Evolutionary conservation across 208 protist genomes (phyloP).

Genomic region (Cochliopodium minus): DNA sequence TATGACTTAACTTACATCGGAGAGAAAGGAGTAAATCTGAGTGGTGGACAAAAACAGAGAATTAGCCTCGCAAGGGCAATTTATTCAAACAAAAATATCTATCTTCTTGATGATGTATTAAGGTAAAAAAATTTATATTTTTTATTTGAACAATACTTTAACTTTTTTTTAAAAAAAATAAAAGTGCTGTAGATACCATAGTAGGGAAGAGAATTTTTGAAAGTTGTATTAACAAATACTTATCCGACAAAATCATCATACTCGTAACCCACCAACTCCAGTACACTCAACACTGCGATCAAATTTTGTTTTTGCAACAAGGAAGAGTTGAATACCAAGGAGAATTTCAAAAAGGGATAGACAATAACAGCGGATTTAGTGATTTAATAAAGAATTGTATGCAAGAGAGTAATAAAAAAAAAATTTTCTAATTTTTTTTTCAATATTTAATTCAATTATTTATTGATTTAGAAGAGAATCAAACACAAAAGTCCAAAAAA

Average conservation of each 20-base stretch:
- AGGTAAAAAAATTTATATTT: too few species aligned
- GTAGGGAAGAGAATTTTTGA: constrained; percentile 26
- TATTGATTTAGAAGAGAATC: too few species aligned
- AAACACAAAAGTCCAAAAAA: too few species aligned
- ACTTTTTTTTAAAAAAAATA: too few species aligned
- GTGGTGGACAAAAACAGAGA: constrained; percentile 36
- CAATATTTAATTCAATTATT: too few species aligned
- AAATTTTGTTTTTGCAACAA: background rate
- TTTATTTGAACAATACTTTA: too few species aligned
- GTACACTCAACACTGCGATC: background rate
- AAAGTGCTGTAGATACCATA: constrained; percentile 5
- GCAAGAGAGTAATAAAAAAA: background rate
- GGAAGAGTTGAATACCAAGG: background rate
- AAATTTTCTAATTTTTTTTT: too few species aligned
- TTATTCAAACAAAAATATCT: background rate
- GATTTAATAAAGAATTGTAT: background rate
- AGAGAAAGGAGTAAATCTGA: constrained; percentile 37
- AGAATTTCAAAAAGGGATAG: background rate
- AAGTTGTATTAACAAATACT: background rate
- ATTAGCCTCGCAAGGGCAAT: constrained; percentile 26
- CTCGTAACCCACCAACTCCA: background rate
- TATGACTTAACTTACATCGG: constrained; percentile 49
- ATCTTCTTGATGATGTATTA: constrained; percentile 1
- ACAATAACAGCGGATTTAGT: background rate
- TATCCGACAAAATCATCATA: background rate